Evolutionary conservation across 306 rosid species (phyloP), one percentile per base, ranked within the genome.

Genomic region (Bauhinia variegata): DNA sequence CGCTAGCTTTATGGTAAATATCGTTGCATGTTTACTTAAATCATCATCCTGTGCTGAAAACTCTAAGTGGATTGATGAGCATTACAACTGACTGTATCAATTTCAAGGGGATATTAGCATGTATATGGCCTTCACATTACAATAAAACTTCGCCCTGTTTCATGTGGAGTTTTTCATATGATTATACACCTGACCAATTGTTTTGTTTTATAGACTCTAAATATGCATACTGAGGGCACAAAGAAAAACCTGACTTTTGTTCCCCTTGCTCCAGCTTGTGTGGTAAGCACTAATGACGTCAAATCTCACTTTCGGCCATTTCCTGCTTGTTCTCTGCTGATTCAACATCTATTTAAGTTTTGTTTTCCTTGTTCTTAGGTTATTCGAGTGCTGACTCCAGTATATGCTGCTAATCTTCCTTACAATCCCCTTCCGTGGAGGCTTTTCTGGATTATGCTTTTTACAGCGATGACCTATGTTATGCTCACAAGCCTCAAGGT

Each of bases 221-320:
- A 93, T 65, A 68, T 86, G 76, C 90, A 85, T 68, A 50, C 82
- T 7, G 96, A 88, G 54, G 72, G 75, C 71, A 72, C 55, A 42
- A 88, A 93, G 95, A 93, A 86, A 72, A 85, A 83, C 72, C 86
- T 93, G 65, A 90, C 97, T 10, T 93, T 93, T 75, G 80, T 93
- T 75, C 99, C 99, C 14, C 80, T 93, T 71, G 99, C 97, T 60
- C 99, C 97, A 30, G 97, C 99, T 23, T 90, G 97, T 53, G 99
- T 93, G 96, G 99, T 93, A 86, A 86, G 87, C 74, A 68, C 32
- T 15, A 33, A 36, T 53, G 57, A 67, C 65, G 73, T 34, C 5
- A 36, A 11, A 14, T 58, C 28, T 67, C 36, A 23, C 48, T 16
- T 64, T 56, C 5, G 42, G 11, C 51, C 41, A 19, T 60, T 18